A percentile compares a stretch with the other conserved stretches of the same genome.
Conservation (phyloP, 768 basidiomycete species). For the Rhizopogon salebrosus region DNA sequence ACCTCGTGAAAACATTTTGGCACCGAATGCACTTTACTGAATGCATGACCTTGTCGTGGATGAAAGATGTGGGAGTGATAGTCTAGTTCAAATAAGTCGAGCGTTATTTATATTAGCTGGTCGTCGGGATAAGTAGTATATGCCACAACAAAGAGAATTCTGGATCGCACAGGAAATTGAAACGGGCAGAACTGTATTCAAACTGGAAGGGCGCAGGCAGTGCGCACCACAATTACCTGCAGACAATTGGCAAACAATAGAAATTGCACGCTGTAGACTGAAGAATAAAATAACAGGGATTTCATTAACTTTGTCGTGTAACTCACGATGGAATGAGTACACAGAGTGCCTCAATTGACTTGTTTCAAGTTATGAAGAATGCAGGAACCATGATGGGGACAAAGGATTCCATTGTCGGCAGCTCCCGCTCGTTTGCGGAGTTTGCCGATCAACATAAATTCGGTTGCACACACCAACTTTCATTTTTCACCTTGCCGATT, state of each 20-base stretch:
- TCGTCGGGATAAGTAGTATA: not conserved
- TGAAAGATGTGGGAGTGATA: not conserved
- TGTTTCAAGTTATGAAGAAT: too few relatives aligned
- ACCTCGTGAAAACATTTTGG: not conserved
- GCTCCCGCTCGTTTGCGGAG: conserved; percentile 3
- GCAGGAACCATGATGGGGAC: too few relatives aligned
- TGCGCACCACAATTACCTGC: too few relatives aligned
- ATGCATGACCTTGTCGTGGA: not conserved
- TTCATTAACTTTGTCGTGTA: too few relatives aligned
- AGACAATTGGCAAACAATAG: too few relatives aligned
- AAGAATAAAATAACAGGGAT: too few relatives aligned
- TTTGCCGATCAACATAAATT: conserved; percentile 12
- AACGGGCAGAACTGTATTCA: too few relatives aligned
- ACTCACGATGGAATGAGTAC: too few relatives aligned
- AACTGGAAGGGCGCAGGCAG: too few relatives aligned
- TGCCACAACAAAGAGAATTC: not conserved
- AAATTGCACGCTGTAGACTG: too few relatives aligned
- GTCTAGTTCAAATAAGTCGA: not conserved
- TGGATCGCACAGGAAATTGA: not conserved
- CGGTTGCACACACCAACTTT: not conserved
- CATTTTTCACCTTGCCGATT: conserved; percentile 13
- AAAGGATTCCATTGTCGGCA: too few relatives aligned
- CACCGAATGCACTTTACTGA: not conserved
- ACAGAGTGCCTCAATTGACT: too few relatives aligned
- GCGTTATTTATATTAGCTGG: not conserved